Percentiles rank a stretch among this genome's conserved stretches.
Evolutionary conservation across 2,329 filamentous ascomycete species (phyloP).

Genomic region (Penicillium frequentans): DNA sequence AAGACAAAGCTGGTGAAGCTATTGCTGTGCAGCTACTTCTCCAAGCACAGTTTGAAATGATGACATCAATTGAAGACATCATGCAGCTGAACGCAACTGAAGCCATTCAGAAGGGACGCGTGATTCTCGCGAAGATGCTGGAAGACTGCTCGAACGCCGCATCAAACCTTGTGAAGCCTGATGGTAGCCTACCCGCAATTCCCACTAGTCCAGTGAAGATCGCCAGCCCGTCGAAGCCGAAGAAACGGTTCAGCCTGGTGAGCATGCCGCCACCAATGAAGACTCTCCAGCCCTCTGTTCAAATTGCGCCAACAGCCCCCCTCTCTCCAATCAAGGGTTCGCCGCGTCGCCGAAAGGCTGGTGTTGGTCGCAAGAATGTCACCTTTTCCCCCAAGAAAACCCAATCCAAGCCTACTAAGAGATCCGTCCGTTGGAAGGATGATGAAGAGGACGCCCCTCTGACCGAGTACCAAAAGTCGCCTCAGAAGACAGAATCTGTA

Average conservation of each 20-base stretch:
- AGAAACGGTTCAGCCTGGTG: conserved; percentile 53
- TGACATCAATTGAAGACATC: conserved; percentile 78
- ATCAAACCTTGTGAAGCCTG: conserved; percentile 86
- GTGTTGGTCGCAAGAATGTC: conserved; percentile 67
- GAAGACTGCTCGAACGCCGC: conserved; percentile 72
- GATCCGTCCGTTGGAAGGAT: conserved; percentile 87
- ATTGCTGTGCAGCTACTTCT: conserved; percentile 79
- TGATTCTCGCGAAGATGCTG: conserved; percentile 74
- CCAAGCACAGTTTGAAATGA: conserved; percentile 87
- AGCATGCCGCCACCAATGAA: conserved; percentile 27
- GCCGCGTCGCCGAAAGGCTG: conserved; percentile 72
- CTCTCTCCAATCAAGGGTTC: conserved; percentile 72
- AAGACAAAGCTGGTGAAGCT: conserved; percentile 78
- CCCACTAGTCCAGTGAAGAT: conserved; percentile 65
- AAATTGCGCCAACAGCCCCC: conserved; percentile 35
- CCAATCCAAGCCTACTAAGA: conserved; percentile 64
- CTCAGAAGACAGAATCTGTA: conserved; percentile 64
- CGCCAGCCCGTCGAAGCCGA: conserved; percentile 72
- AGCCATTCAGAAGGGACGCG: conserved; percentile 76
- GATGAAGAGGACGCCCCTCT: conserved; percentile 83
- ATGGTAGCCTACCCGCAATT: conserved; percentile 60
- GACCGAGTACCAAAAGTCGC: conserved; percentile 89
- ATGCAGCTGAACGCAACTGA: conserved; percentile 80
- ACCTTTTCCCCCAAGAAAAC: conserved; percentile 76
- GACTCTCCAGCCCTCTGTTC: conserved; percentile 25